phyloP scores from a whole-genome alignment of 352 stramenopile genomes.

The Globisporangium spiculum region DNA sequence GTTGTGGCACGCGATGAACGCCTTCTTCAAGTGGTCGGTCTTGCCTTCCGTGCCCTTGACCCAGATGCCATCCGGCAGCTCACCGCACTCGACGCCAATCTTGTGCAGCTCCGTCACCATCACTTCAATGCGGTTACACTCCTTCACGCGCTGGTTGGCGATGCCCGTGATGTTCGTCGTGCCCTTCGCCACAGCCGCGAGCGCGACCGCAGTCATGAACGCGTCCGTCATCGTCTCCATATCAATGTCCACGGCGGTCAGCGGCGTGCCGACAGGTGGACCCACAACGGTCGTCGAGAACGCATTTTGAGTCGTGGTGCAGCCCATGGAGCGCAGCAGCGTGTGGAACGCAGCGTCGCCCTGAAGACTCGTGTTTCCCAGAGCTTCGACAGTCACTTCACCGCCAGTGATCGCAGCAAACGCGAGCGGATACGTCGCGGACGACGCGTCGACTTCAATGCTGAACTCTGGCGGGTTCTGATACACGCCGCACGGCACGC shows the following conservation, averaged over 20 bases:
- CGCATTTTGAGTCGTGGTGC: slow-evolving; percentile 55
- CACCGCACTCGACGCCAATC: slow-evolving; percentile 84
- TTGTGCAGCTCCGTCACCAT: slow-evolving; percentile 97
- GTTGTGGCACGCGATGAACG: slow-evolving; percentile 90
- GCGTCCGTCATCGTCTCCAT: slow-evolving; percentile 98
- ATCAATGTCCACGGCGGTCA: slow-evolving; percentile 93
- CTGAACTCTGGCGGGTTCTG: slow-evolving; percentile 61
- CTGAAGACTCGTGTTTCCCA: slow-evolving; percentile 92
- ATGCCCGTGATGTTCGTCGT: slow-evolving; percentile 97
- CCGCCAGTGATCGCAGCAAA: slow-evolving; percentile 96
- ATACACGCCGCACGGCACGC: slow-evolving; percentile 71
- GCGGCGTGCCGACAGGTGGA: slow-evolving; percentile 68
- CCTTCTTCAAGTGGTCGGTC: slow-evolving; percentile 46
- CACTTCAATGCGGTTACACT: slow-evolving; percentile 97
- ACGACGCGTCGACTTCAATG: slow-evolving; percentile 96
- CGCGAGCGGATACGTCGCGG: slow-evolving; percentile 95
- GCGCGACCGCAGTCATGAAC: slow-evolving; percentile 96
- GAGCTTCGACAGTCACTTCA: slow-evolving; percentile 92
- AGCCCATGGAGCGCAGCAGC: slow-evolving; percentile 75
- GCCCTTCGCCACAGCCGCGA: slow-evolving; percentile 93
- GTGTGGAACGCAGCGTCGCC: slow-evolving; percentile 95
- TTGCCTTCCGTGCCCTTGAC: slow-evolving; percentile 63
- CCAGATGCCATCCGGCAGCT: slow-evolving; percentile 77
- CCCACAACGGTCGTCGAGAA: slow-evolving; percentile 67
- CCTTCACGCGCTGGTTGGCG: slow-evolving; percentile 98